These are phyloP conservation scores for Aureobasidium sp. DNA, from an alignment of 2,329 filamentous ascomycete genomes.

Conservation along the genomic window DNA sequence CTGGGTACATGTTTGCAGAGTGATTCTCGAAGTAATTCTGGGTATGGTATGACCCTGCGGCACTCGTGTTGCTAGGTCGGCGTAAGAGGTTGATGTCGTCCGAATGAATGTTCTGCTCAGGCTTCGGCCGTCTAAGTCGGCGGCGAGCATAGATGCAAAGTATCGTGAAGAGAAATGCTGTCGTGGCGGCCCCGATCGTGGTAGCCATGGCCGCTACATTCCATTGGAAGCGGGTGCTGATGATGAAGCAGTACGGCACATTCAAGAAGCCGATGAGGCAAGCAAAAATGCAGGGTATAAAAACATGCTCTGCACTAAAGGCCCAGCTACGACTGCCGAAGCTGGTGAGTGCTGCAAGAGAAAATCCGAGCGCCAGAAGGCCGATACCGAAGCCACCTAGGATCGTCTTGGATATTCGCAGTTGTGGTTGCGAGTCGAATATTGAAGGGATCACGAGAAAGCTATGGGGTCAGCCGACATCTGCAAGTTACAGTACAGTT, in stretches of 20 bases:
- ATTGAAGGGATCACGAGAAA: constrained; percentile 43
- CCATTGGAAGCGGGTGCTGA: constrained; percentile 35
- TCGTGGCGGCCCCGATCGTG: constrained; percentile 32
- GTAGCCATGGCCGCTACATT: constrained; percentile 36
- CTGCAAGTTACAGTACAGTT: not conserved
- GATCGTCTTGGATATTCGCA: constrained; percentile 31
- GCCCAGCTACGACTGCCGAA: constrained; percentile 36
- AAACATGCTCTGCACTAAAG: constrained; percentile 42
- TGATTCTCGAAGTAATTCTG: constrained; percentile 38
- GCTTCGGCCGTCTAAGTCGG: not conserved
- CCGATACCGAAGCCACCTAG: constrained; percentile 40
- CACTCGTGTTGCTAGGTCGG: constrained; percentile 14
- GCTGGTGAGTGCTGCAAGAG: constrained; percentile 39
- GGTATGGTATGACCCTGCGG: constrained; percentile 24
- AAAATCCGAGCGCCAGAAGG: constrained; percentile 41
- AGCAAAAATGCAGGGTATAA: constrained; percentile 36
- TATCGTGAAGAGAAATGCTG: constrained; percentile 34
- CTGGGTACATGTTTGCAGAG: constrained; percentile 39
- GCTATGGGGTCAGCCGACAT: constrained; percentile 24
- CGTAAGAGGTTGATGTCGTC: constrained; percentile 13
- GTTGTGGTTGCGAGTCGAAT: constrained; percentile 32
- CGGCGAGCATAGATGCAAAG: constrained; percentile 37
- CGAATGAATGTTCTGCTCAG: constrained; percentile 25
- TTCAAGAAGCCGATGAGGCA: constrained; percentile 41
- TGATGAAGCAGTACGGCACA: constrained; percentile 40